Conservation (phyloP, 257 asterid genomes). For the Orobanche coerulescens region DNA sequence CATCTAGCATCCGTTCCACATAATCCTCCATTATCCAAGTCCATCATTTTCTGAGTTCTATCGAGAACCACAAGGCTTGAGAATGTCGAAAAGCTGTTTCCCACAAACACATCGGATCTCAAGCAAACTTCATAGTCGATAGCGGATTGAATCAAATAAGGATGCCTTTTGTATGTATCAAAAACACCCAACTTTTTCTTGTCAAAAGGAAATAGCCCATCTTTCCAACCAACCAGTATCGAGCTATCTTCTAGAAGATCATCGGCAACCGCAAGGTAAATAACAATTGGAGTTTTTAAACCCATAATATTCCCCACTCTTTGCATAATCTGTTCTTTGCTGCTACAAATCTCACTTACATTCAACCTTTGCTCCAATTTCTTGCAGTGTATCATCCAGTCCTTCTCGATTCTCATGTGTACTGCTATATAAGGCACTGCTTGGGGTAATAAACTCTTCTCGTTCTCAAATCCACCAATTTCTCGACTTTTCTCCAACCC, state of each 20-base stretch:
- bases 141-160: conserved; percentile 42
- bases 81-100: conserved; percentile 89
- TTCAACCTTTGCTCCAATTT: conserved; percentile 67
- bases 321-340: conserved; percentile 59
- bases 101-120: conserved; percentile 75
- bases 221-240: conserved; percentile 62
- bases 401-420: conserved; percentile 94
- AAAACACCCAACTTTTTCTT: conserved; percentile 70
- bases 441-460: neutral
- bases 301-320: conserved; percentile 63
- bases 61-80: conserved; percentile 92
- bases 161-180: conserved; percentile 51
- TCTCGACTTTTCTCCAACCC: conserved; percentile 31
- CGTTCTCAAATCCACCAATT: neutral
- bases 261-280: conserved; percentile 87
- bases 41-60: conserved; percentile 64
- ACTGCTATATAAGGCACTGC: conserved; percentile 59
- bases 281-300: conserved; percentile 39
- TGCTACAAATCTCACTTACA: conserved; percentile 62
- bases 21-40: conserved; percentile 22
- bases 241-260: conserved; percentile 72
- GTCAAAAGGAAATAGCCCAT: conserved; percentile 58
- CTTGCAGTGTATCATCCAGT: conserved; percentile 96
- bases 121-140: conserved; percentile 81
- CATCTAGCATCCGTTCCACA: conserved; percentile 49